Evolutionary conservation across 495 filamentous ascomycete genomes (phyloP).

Genomic region (Penicillium fimorum): DNA sequence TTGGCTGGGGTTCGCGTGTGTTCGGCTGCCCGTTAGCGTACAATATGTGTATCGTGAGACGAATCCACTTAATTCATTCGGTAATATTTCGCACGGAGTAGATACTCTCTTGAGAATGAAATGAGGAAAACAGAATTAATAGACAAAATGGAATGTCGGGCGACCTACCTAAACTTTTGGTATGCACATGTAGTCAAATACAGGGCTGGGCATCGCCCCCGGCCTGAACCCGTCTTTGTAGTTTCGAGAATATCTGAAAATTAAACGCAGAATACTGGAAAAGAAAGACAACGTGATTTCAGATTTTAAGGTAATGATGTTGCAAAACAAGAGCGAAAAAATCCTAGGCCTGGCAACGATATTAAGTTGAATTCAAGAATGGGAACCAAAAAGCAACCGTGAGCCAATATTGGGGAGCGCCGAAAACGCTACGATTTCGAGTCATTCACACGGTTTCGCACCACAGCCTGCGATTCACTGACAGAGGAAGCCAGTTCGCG

Average conservation of each 20-base stretch:
- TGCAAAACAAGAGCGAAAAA: neutral
- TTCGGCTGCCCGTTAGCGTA: slow-evolving; percentile 5
- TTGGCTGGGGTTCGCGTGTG: neutral
- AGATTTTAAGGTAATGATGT: neutral
- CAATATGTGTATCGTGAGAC: neutral
- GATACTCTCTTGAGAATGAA: too few species aligned
- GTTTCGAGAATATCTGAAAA: too few species aligned
- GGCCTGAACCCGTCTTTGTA: too few species aligned
- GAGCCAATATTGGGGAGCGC: neutral
- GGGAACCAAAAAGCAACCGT: neutral
- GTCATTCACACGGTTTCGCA: too few species aligned
- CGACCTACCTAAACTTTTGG: too few species aligned
- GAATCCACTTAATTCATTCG: neutral
- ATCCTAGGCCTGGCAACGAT: neutral
- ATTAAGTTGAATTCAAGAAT: neutral
- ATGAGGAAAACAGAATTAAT: too few species aligned
- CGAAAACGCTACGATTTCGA: too few species aligned
- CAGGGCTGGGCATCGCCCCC: too few species aligned
- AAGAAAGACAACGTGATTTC: neutral
- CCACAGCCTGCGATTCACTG: neutral
- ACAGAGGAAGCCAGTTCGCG: neutral
- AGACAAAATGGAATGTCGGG: too few species aligned
- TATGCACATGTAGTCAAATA: too few species aligned
- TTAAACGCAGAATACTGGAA: too few species aligned
- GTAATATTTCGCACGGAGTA: too few species aligned